Percentiles rank a stretch among this genome's conserved stretches.
Evolutionary conservation across 805 yeast species (phyloP).

Genomic region (Starmerella khaoyaiensis): DNA sequence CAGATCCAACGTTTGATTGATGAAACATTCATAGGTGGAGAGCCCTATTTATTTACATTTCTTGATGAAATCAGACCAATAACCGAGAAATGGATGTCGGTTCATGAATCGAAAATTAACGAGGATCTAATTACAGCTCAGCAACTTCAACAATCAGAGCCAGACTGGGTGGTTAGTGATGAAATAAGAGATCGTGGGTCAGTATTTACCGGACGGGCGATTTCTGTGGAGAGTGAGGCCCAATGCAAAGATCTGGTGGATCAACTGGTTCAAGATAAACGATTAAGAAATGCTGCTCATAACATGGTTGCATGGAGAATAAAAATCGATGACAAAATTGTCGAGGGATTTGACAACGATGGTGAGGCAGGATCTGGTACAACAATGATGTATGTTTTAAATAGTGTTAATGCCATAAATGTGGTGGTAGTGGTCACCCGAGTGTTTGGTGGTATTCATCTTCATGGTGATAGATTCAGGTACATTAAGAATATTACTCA

Average conservation of each 20-base stretch:
- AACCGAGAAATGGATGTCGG: conserved; percentile 19
- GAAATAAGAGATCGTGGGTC: conserved; percentile 75
- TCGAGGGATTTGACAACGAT: conserved; percentile 65
- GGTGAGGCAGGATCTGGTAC: conserved; percentile 97
- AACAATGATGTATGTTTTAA: conserved; percentile 62
- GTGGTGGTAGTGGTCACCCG: conserved; percentile 76
- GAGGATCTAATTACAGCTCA: conserved; percentile 14
- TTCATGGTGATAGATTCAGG: conserved; percentile 84
- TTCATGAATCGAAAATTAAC: neutral
- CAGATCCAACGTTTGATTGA: conserved; percentile 41
- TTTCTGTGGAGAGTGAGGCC: conserved; percentile 46
- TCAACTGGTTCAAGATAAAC: conserved; percentile 47
- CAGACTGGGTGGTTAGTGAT: conserved; percentile 60
- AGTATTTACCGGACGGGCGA: conserved; percentile 67
- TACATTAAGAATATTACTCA: conserved; percentile 85
- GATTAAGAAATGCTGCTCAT: conserved; percentile 56
- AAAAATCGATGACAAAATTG: conserved; percentile 34
- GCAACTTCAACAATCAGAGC: conserved; percentile 5
- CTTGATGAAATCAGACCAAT: conserved; percentile 35
- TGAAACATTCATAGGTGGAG: conserved; percentile 42
- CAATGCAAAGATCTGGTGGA: conserved; percentile 48
- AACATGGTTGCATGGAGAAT: conserved; percentile 84
- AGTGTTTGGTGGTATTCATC: conserved; percentile 85
- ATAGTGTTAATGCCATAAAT: conserved; percentile 60
- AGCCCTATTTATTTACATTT: conserved; percentile 70